Conservation (phyloP, 306 rosid species). For the Quercus wislizeni region DNA sequence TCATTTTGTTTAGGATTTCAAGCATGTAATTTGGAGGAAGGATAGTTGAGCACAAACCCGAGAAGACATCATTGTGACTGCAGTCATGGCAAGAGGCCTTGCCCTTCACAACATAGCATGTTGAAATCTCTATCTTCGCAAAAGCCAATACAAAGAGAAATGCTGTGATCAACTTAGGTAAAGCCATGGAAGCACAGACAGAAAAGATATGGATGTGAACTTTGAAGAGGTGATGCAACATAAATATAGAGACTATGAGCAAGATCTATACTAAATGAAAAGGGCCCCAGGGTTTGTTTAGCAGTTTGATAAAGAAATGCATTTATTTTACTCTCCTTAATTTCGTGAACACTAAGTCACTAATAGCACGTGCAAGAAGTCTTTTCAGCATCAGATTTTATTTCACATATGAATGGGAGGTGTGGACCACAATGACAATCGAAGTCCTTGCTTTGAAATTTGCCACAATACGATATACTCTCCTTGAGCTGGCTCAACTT, state of each 20-base stretch:
- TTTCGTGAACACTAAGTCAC: neutral
- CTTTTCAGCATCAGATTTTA: neutral
- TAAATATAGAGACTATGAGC: neutral
- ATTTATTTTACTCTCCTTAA: neutral
- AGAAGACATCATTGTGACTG: conserved; percentile 37
- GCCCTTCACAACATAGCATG: conserved; percentile 45
- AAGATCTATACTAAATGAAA: neutral
- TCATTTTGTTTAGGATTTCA: neutral
- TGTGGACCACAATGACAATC: too few species aligned
- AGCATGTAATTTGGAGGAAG: neutral
- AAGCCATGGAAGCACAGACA: conserved; percentile 40
- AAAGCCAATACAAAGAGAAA: conserved; percentile 46
- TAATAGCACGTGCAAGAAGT: neutral
- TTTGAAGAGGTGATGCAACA: neutral
- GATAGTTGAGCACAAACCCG: conserved; percentile 46
- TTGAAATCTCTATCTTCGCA: conserved; percentile 38
- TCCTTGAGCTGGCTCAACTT: too few species aligned
- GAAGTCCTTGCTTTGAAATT: too few species aligned
- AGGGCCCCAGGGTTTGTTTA: neutral
- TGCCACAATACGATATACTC: too few species aligned
- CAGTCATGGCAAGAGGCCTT: conserved; percentile 77
- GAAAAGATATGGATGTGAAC: neutral
- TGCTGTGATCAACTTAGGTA: conserved; percentile 30
- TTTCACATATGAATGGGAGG: too few species aligned
- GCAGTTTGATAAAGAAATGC: conserved; percentile 15